phyloP scores from a whole-genome alignment of 2,329 filamentous ascomycete species.

The Cercospora berteroae region DNA sequence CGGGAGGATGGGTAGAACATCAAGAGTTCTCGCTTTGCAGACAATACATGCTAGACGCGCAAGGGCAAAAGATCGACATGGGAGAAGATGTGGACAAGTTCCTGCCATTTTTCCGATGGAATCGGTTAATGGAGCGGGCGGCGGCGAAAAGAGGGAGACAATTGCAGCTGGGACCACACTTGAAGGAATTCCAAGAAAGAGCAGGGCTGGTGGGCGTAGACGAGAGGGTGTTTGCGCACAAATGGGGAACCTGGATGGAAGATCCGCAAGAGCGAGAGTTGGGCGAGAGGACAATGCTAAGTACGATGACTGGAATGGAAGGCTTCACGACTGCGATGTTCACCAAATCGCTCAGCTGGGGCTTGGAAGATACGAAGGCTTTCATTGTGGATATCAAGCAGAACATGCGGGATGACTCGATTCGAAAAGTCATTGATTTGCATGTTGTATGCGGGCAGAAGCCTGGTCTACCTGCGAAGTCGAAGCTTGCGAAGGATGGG shows the following conservation, averaged over 20 bases:
- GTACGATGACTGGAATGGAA: slow-evolving; percentile 32
- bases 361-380: slow-evolving; percentile 27
- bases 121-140: slow-evolving; percentile 23
- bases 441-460: slow-evolving; percentile 26
- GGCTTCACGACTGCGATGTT: slow-evolving; percentile 33
- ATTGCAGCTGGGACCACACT: slow-evolving; percentile 24
- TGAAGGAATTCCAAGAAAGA: slow-evolving; percentile 15
- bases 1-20: slow-evolving; percentile 38
- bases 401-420: slow-evolving; percentile 21
- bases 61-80: slow-evolving; percentile 16
- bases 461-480: neutral
- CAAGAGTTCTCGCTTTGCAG: slow-evolving; percentile 32
- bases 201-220: slow-evolving; percentile 17
- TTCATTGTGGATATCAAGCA: slow-evolving; percentile 22
- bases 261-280: slow-evolving; percentile 24
- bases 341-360: slow-evolving; percentile 32
- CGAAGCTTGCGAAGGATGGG: neutral
- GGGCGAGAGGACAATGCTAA: slow-evolving; percentile 29
- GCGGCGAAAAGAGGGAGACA: slow-evolving; percentile 21
- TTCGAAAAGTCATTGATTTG: slow-evolving; percentile 25
- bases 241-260: slow-evolving; percentile 24
- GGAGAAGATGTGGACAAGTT: slow-evolving; percentile 16
- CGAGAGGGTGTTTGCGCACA: slow-evolving; percentile 20
- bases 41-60: slow-evolving; percentile 22
- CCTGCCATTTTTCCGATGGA: slow-evolving; percentile 23